These are phyloP conservation scores for Platismatia glauca DNA, from an alignment of 495 filamentous ascomycete species.

Conservation along the genomic window DNA sequence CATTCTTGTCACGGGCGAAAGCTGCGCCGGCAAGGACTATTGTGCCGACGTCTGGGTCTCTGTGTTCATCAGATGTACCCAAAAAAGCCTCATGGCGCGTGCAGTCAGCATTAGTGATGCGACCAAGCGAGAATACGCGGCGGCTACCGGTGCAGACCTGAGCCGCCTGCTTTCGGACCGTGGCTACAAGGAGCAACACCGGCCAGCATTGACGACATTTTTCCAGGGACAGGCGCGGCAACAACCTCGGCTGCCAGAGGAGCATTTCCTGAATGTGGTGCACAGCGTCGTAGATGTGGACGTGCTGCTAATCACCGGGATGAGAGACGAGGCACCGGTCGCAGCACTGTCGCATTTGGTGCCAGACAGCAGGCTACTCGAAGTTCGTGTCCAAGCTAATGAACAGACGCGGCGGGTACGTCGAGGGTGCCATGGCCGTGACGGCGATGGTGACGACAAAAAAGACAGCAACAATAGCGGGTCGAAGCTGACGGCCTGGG, in stretches of 20 bases:
- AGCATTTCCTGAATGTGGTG: conserved; percentile 44
- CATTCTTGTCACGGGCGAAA: conserved; percentile 53
- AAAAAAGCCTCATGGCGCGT: conserved; percentile 34
- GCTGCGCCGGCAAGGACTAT: conserved; percentile 52
- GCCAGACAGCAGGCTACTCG: conserved; percentile 39
- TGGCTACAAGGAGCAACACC: conserved; percentile 55
- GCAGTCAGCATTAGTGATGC: conserved; percentile 51
- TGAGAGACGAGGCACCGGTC: conserved; percentile 56
- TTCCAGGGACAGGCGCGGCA: too few species aligned
- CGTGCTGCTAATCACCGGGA: conserved; percentile 55
- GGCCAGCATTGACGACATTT: conserved; percentile 38
- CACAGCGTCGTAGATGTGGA: conserved; percentile 38
- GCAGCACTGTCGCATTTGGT: conserved; percentile 47
- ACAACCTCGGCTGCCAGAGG: too few species aligned
- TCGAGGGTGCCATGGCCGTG: too few species aligned
- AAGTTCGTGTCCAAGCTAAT: too few species aligned
- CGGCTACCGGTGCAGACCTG: conserved; percentile 42
- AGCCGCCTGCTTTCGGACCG: conserved; percentile 43
- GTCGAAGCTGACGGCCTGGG: too few species aligned
- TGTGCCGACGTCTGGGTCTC: conserved; percentile 48
- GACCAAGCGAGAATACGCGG: conserved; percentile 52
- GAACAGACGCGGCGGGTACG: too few species aligned
- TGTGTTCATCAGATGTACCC: conserved; percentile 28
- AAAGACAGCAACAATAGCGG: too few species aligned
- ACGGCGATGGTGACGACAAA: too few species aligned